Conservation (phyloP, 768 basidiomycete species). For the Suillus decipiens region DNA sequence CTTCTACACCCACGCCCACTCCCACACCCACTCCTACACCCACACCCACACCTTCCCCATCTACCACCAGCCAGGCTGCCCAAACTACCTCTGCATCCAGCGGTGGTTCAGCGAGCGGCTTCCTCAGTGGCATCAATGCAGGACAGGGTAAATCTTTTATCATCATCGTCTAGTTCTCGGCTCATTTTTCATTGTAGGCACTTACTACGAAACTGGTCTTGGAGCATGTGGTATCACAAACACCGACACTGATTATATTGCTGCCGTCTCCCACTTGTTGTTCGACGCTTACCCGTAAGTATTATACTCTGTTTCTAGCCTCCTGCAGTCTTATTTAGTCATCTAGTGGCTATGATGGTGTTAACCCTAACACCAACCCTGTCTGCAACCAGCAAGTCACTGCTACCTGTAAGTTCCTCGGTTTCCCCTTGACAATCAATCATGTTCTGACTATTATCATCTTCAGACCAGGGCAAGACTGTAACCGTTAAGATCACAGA, state of each 20-base stretch:
- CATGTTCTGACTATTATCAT: conserved; percentile 12
- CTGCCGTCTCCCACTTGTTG: conserved; percentile 35
- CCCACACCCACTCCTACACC: background rate
- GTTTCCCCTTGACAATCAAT: background rate
- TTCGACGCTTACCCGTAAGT: conserved; percentile 40
- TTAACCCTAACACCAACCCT: conserved; percentile 76
- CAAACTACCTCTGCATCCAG: conserved; percentile 18
- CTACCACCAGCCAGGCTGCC: conserved; percentile 10
- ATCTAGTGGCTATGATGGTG: conserved; percentile 52
- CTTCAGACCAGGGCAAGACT: conserved; percentile 51
- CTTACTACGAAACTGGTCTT: conserved; percentile 36
- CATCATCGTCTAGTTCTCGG: background rate
- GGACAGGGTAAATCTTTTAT: conserved; percentile 43
- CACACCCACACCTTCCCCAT: background rate
- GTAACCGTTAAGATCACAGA: conserved; percentile 57
- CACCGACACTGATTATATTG: conserved; percentile 30
- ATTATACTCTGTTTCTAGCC: background rate
- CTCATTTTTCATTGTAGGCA: conserved; percentile 23
- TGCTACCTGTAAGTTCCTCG: conserved; percentile 45
- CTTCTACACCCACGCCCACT: conserved; percentile 4
- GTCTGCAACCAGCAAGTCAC: conserved; percentile 56
- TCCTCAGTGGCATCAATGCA: conserved; percentile 47
- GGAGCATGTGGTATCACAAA: conserved; percentile 45
- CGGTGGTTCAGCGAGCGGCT: conserved; percentile 28
- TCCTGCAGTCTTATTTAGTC: conserved; percentile 7